These are phyloP conservation scores for Oxyria digyna DNA, from an alignment of 148 eudicot species.

Conservation along the genomic window DNA sequence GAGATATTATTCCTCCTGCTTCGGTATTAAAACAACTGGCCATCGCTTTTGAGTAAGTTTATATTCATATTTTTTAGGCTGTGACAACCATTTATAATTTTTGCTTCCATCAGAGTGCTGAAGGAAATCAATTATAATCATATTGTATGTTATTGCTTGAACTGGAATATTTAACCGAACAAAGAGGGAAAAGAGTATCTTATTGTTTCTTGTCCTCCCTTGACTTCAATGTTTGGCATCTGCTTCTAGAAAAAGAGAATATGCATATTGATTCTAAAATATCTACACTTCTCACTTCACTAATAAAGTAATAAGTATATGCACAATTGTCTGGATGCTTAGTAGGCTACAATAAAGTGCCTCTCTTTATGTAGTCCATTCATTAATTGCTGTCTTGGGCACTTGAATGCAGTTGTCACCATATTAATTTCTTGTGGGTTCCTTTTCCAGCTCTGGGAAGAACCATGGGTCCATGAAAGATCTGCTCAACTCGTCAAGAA, in stretches of 20 bases:
- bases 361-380: background rate
- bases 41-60: slow-evolving; percentile 71
- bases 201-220: background rate
- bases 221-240: background rate
- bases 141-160: background rate
- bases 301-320: background rate
- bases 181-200: background rate
- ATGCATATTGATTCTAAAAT: background rate
- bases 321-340: background rate
- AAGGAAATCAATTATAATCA: background rate
- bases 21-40: slow-evolving; percentile 58
- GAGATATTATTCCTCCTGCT: slow-evolving; percentile 52
- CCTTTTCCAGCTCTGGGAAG: slow-evolving; percentile 50
- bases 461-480: slow-evolving; percentile 53
- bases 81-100: background rate
- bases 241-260: background rate
- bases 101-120: background rate
- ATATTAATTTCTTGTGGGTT: background rate
- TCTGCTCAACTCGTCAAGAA: slow-evolving; percentile 54
- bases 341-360: slow-evolving; percentile 1
- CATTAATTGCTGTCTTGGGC: background rate
- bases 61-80: background rate
- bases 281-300: background rate
- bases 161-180: background rate
- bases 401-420: background rate